Percentiles rank a stretch among this genome's conserved stretches.
These are phyloP conservation scores for Helichrysum umbraculigerum DNA, from an alignment of 129 eudicot species.

Conservation along the genomic window DNA sequence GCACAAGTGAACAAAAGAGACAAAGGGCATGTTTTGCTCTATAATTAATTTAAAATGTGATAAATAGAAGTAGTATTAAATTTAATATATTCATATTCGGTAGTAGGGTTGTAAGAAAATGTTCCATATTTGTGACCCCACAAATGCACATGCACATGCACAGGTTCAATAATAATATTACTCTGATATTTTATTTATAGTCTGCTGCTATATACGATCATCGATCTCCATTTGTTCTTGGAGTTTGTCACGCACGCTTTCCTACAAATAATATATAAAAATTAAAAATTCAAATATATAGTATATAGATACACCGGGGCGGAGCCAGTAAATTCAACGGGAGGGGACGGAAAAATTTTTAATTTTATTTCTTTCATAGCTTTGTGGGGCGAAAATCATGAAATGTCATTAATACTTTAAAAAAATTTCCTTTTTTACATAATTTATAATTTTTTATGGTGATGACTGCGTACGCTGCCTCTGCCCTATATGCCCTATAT, in stretches of 20 bases:
- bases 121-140: slow-evolving; percentile 32
- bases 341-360: too few species aligned
- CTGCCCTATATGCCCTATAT: too few species aligned
- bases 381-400: too few species aligned
- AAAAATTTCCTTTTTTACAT: too few species aligned
- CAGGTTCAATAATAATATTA: background rate
- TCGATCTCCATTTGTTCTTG: slow-evolving; percentile 31
- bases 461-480: too few species aligned
- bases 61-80: background rate
- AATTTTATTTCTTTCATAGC: too few species aligned
- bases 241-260: slow-evolving; percentile 44
- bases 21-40: slow-evolving; percentile 32
- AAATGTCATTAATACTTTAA: too few species aligned
- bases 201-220: background rate
- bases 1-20: slow-evolving; percentile 22
- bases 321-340: too few species aligned
- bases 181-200: background rate
- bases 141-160: slow-evolving; percentile 23
- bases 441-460: too few species aligned
- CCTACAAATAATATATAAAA: slow-evolving; percentile 22
- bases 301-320: too few species aligned
- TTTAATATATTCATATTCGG: slow-evolving; percentile 7
- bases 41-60: background rate
- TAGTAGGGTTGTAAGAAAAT: slow-evolving; percentile 25
- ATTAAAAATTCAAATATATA: background rate